Conservation (phyloP, 306 rosid species). For the Luffa acutangula region DNA sequence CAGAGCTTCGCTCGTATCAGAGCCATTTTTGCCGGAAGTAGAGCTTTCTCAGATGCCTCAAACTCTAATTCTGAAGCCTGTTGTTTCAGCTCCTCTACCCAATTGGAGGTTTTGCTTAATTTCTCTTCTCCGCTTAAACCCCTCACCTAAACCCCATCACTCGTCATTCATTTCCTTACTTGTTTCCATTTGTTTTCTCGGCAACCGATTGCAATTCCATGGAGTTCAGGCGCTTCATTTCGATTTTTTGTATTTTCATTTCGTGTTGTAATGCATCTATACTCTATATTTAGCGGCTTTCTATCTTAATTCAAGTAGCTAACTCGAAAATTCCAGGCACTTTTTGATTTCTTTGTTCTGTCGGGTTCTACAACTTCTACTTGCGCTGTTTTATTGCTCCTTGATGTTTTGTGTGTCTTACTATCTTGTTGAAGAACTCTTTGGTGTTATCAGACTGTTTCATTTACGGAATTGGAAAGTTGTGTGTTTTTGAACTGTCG, state of each 20-base stretch:
- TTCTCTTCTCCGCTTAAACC: conserved; percentile 13
- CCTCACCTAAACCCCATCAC: conserved; percentile 8
- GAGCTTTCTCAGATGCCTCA: conserved; percentile 31
- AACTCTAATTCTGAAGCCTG: conserved; percentile 35
- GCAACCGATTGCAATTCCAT: background rate
- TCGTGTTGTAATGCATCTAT: background rate
- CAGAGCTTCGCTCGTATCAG: background rate
- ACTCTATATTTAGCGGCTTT: background rate
- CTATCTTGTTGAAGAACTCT: background rate
- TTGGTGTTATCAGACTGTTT: background rate
- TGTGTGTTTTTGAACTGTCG: background rate
- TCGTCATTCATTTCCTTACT: background rate
- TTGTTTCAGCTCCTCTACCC: conserved; percentile 28
- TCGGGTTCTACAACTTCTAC: too few relatives aligned
- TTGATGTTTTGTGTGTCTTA: background rate
- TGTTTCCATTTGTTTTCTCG: background rate
- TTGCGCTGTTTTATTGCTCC: background rate
- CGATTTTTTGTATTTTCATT: background rate
- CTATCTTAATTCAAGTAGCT: background rate
- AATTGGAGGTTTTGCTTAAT: conserved; percentile 34
- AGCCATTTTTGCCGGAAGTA: background rate
- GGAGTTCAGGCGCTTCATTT: background rate
- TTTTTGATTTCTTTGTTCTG: background rate
- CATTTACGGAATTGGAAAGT: background rate
- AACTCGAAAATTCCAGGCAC: background rate